Evolutionary conservation across 345 rosid genomes (phyloP).

Genomic region (Erysimum cheiranthoides): DNA sequence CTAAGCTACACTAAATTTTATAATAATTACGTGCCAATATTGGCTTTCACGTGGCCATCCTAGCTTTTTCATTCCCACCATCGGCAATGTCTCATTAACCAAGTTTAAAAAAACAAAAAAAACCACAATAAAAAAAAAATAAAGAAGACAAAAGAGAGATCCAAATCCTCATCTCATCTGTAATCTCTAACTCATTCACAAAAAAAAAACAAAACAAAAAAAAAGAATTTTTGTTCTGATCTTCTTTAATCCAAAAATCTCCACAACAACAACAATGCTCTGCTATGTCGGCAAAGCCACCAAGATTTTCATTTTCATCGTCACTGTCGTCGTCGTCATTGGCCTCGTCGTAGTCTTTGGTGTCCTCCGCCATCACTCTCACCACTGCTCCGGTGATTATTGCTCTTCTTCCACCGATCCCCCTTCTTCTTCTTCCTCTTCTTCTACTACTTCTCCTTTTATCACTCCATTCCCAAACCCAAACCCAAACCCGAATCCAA

Average conservation of each 20-base stretch:
- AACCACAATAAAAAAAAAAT: neutral
- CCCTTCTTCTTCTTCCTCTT: conserved; percentile 41
- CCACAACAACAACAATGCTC: conserved; percentile 49
- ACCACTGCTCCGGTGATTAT: conserved; percentile 64
- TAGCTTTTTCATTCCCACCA: conserved; percentile 32
- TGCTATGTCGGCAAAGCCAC: conserved; percentile 98
- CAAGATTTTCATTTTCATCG: conserved; percentile 96
- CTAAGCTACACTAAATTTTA: neutral
- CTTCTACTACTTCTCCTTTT: conserved; percentile 50
- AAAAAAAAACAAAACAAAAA: neutral
- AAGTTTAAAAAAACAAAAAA: neutral
- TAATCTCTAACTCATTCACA: neutral
- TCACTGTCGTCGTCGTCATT: conserved; percentile 66
- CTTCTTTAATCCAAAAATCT: conserved; percentile 13
- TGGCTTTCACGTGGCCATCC: conserved; percentile 46
- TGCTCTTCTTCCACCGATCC: conserved; percentile 50
- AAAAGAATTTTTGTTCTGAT: conserved; percentile 6
- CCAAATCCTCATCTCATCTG: conserved; percentile 39
- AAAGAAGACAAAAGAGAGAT: conserved; percentile 32
- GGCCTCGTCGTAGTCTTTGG: conserved; percentile 77
- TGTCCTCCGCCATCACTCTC: conserved; percentile 62
- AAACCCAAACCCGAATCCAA: conserved; percentile 47
- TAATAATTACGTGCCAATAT: conserved; percentile 32
- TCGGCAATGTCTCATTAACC: conserved; percentile 16
- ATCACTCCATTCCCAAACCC: conserved; percentile 50